Percentiles rank a stretch among this genome's conserved stretches.
Conservation (phyloP, 139 green algal genomes). For the Ostreobium quekettii region DNA sequence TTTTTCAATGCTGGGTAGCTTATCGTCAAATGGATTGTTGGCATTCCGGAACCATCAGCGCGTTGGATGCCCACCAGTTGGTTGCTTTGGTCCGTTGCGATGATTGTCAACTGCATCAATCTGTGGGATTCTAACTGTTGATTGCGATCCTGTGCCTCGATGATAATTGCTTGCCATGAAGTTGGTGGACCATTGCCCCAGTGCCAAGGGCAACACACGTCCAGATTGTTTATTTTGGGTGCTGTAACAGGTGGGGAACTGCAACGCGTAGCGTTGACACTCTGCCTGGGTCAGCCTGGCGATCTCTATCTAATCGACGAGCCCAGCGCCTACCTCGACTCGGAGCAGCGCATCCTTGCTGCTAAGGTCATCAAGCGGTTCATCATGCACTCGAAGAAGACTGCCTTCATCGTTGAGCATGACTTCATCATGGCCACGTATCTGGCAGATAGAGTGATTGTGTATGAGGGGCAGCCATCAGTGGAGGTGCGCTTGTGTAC, state of each 20-base stretch:
- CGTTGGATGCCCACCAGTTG: too few relatives aligned
- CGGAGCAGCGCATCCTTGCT: slow-evolving; percentile 94
- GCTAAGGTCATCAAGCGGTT: slow-evolving; percentile 99
- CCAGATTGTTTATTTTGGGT: slow-evolving; percentile 27
- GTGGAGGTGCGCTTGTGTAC: too few relatives aligned
- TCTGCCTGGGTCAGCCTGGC: slow-evolving; percentile 86
- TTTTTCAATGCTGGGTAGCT: too few relatives aligned
- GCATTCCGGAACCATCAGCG: too few relatives aligned
- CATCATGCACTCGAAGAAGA: slow-evolving; percentile 99
- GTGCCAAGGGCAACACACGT: too few relatives aligned
- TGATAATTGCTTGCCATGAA: too few relatives aligned
- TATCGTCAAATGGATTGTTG: too few relatives aligned
- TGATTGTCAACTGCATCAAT: too few relatives aligned
- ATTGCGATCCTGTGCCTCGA: too few relatives aligned
- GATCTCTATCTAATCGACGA: slow-evolving; percentile 99
- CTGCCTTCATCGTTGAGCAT: slow-evolving; percentile 98
- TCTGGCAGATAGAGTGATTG: slow-evolving; percentile 92
- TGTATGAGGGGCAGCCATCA: slow-evolving; percentile 89
- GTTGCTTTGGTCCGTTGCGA: too few relatives aligned
- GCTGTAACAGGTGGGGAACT: slow-evolving; percentile 52
- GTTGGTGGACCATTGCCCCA: too few relatives aligned
- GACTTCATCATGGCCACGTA: slow-evolving; percentile 99
- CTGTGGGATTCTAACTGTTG: too few relatives aligned
- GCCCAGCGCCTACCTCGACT: slow-evolving; percentile 95
- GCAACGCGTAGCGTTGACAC: slow-evolving; percentile 90